phyloP scores from a whole-genome alignment of 2,329 filamentous ascomycete species.

The Curvularia hawaiiensis region DNA sequence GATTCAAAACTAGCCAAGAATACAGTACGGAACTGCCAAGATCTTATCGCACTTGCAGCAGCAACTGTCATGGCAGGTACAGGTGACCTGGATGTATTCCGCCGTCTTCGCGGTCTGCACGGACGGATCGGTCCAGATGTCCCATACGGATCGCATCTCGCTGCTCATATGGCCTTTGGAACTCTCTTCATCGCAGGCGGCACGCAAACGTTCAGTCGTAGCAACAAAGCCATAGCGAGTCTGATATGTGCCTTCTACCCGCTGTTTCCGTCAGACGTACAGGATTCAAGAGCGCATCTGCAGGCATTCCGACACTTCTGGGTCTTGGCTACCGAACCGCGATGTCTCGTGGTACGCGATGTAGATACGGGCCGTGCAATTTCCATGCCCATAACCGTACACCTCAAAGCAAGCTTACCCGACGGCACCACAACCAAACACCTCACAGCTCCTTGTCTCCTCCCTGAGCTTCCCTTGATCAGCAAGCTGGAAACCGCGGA shows the following conservation, averaged over 20 bases:
- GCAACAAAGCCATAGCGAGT: slow-evolving; percentile 82
- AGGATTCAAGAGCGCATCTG: slow-evolving; percentile 92
- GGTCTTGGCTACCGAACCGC: slow-evolving; percentile 88
- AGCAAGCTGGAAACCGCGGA: slow-evolving; percentile 65
- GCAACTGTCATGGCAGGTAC: slow-evolving; percentile 96
- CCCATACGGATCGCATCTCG: slow-evolving; percentile 92
- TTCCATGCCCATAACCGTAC: slow-evolving; percentile 71
- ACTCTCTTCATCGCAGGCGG: slow-evolving; percentile 91
- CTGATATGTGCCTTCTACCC: slow-evolving; percentile 94
- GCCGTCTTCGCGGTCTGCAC: slow-evolving; percentile 84
- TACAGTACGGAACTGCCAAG: slow-evolving; percentile 88
- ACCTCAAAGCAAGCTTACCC: slow-evolving; percentile 54
- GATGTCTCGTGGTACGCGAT: slow-evolving; percentile 88
- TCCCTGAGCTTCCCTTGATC: slow-evolving; percentile 69
- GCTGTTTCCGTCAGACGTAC: slow-evolving; percentile 83
- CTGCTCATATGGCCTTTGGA: slow-evolving; percentile 89
- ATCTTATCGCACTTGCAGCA: slow-evolving; percentile 79
- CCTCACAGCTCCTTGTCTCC: slow-evolving; percentile 61
- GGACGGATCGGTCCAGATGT: slow-evolving; percentile 83
- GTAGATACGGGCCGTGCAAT: slow-evolving; percentile 82
- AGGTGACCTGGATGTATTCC: slow-evolving; percentile 83
- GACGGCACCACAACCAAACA: slow-evolving; percentile 23
- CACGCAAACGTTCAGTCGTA: slow-evolving; percentile 88
- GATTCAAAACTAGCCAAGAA: slow-evolving; percentile 83
- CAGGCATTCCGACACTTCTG: slow-evolving; percentile 98